These are phyloP conservation scores for Claviceps purpurea DNA, from an alignment of 2,329 filamentous ascomycete genomes.

Conservation along the genomic window DNA sequence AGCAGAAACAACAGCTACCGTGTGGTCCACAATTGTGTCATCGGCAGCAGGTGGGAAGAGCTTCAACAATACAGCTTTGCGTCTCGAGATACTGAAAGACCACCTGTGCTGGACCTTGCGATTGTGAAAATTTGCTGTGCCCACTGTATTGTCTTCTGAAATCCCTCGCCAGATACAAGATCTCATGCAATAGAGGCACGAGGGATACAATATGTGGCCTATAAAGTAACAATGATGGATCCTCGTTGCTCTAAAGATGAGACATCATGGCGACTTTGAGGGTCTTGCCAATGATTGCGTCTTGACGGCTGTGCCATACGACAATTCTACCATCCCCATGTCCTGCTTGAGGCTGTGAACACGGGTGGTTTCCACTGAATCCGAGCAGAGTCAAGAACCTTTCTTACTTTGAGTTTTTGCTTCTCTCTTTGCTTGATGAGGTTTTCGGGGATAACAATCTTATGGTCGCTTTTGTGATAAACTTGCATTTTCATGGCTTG, in stretches of 20 bases:
- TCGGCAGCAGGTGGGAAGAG: background rate
- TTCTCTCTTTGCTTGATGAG: constrained; percentile 70
- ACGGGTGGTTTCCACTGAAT: constrained; percentile 95
- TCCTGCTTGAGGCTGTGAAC: constrained; percentile 77
- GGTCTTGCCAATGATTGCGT: background rate
- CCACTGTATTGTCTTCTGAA: background rate
- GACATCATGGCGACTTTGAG: background rate
- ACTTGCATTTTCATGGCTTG: constrained; percentile 91
- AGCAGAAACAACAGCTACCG: background rate
- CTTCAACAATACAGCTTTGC: background rate
- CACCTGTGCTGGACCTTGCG: background rate
- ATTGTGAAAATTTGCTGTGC: background rate
- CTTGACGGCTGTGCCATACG: background rate
- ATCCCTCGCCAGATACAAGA: background rate
- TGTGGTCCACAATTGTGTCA: background rate
- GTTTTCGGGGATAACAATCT: constrained; percentile 81
- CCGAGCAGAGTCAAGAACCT: constrained; percentile 60
- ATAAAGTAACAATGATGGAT: background rate
- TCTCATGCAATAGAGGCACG: background rate
- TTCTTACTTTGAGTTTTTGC: constrained; percentile 63
- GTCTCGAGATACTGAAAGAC: background rate
- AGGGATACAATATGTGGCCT: background rate
- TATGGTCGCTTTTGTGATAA: constrained; percentile 93
- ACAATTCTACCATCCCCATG: constrained; percentile 73
- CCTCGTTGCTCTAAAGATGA: background rate